phyloP scores from a whole-genome alignment of 1,284 basidiomycete species.

The Pholiota adiposa region DNA sequence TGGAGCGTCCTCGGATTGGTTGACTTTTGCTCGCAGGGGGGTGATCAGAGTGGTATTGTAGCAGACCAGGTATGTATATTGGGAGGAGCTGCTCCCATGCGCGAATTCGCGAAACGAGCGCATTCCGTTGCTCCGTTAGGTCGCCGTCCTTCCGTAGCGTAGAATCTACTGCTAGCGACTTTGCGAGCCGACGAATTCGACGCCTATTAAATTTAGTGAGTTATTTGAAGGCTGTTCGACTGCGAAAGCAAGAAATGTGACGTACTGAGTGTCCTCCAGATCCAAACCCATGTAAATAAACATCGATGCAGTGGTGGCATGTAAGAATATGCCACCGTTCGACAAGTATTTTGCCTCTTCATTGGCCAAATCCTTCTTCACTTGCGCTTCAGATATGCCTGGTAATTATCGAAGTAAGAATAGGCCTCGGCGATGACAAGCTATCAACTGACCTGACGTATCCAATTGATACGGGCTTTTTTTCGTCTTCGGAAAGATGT shows the following conservation, averaged over 20 bases:
- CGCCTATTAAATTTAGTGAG: neutral
- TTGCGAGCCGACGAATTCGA: neutral
- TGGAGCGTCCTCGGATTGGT: conserved; percentile 8
- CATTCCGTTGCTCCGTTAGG: conserved; percentile 12
- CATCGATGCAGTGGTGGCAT: neutral
- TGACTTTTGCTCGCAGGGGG: neutral
- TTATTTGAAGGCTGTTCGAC: neutral
- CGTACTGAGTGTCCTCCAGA: neutral
- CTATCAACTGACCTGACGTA: neutral
- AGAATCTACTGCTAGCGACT: neutral
- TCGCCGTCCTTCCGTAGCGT: neutral
- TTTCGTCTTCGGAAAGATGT: neutral
- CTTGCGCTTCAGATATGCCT: neutral
- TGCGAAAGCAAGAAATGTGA: neutral
- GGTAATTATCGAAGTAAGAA: neutral
- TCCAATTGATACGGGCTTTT: neutral
- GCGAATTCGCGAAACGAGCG: conserved; percentile 1
- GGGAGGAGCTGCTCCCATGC: conserved; percentile 17
- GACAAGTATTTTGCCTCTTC: neutral
- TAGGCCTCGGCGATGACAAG: neutral
- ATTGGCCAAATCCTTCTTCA: neutral
- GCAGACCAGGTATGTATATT: conserved; percentile 18
- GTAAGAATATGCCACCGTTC: neutral
- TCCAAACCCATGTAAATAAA: neutral
- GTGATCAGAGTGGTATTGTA: conserved; percentile 12